phyloP scores from a whole-genome alignment of 1,139 yeast genomes.

The Saccharomycopsis crataegensis region DNA sequence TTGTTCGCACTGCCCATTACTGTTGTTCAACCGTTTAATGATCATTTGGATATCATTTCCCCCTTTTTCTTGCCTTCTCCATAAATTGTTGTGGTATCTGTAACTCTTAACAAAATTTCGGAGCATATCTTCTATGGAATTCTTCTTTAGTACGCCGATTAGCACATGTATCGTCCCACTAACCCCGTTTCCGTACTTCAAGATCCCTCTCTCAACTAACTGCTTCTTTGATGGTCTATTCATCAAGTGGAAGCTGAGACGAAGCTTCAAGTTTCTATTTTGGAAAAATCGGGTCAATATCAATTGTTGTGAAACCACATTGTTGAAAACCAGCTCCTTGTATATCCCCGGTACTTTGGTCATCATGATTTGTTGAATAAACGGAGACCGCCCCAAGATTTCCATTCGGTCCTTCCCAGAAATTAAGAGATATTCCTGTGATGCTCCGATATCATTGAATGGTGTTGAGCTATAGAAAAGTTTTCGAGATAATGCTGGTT shows the following conservation, averaged over 20 bases:
- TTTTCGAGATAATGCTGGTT: background rate
- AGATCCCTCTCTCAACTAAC: constrained; percentile 9
- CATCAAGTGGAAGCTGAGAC: background rate
- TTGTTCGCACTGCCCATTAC: background rate
- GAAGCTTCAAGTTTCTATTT: constrained; percentile 1
- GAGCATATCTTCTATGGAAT: constrained; percentile 13
- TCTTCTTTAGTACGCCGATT: constrained; percentile 5
- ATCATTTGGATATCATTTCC: background rate
- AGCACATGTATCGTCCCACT: background rate
- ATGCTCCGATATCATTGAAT: background rate
- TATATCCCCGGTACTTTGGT: constrained; percentile 11
- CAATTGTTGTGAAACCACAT: constrained; percentile 12
- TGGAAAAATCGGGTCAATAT: constrained; percentile 1
- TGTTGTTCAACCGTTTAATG: background rate
- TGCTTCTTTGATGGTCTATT: constrained; percentile 6
- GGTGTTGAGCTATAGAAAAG: background rate
- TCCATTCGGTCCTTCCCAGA: background rate
- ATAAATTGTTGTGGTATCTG: constrained; percentile 3
- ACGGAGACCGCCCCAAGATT: background rate
- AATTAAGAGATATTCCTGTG: background rate
- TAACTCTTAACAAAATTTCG: constrained; percentile 14
- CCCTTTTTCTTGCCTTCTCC: background rate
- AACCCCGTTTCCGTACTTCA: background rate
- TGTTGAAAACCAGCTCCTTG: constrained; percentile 6
- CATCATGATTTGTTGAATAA: constrained; percentile 5